A percentile compares a stretch with the other conserved stretches of the same genome.
phyloP scores from a whole-genome alignment of 192 early-diverging fungal species.

The Podochytrium sp. region DNA sequence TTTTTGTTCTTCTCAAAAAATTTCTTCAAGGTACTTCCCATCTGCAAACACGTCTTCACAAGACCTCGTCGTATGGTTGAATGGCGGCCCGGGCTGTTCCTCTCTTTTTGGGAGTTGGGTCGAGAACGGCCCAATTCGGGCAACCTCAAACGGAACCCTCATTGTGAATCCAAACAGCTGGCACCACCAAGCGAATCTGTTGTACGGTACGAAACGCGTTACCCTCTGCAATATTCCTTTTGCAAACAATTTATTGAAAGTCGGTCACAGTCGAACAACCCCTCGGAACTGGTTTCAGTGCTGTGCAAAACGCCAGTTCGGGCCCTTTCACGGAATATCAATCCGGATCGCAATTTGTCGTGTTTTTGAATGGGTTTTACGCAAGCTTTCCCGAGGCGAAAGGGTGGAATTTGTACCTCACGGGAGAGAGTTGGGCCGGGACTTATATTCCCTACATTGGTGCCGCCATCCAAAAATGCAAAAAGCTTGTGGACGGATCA shows the following conservation, averaged over 20 bases:
- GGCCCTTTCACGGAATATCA: conserved; percentile 8
- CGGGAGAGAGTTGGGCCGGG: conserved; percentile 49
- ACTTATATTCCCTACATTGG: conserved; percentile 49
- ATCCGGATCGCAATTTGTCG: conserved; percentile 32
- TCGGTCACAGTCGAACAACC: conserved; percentile 38
- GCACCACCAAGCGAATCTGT: conserved; percentile 36
- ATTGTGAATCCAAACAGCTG: conserved; percentile 28
- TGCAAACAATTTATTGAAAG: not conserved
- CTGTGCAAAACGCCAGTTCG: not conserved
- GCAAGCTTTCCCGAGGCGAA: conserved; percentile 35
- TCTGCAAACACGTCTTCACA: not conserved
- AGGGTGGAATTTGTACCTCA: conserved; percentile 41
- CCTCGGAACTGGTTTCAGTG: conserved; percentile 34
- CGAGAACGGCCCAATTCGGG: conserved; percentile 32
- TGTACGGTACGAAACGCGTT: conserved; percentile 24
- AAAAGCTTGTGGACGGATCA: not conserved
- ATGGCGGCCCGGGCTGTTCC: conserved; percentile 38
- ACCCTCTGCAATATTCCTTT: not conserved
- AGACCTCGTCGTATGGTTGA: conserved; percentile 38
- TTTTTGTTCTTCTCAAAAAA: not conserved
- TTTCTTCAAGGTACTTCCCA: conserved; percentile 19
- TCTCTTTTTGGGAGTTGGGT: conserved; percentile 40
- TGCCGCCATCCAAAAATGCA: conserved; percentile 29
- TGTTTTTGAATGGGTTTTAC: conserved; percentile 44
- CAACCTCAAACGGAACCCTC: not conserved